These are phyloP conservation scores for Toxoplasma gondii DNA, from an alignment of 169 alveolate genomes.

Conservation along the genomic window DNA sequence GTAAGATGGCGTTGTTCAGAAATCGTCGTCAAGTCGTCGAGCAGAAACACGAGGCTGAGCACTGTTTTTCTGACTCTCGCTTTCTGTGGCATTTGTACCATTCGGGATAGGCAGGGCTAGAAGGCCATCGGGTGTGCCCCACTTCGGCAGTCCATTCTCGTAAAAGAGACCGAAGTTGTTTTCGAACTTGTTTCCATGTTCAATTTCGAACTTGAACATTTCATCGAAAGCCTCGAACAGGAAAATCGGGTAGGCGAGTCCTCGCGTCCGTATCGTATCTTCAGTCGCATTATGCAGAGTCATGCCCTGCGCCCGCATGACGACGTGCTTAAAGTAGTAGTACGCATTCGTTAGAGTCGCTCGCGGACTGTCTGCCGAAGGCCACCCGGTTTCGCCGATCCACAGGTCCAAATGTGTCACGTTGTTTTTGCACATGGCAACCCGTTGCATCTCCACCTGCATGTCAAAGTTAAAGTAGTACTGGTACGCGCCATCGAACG, in stretches of 20 bases:
- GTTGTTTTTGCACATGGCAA: slow-evolving; percentile 51
- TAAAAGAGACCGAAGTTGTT: slow-evolving; percentile 43
- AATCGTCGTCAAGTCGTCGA: background rate
- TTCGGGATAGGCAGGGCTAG: slow-evolving; percentile 1
- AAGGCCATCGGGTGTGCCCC: slow-evolving; percentile 20
- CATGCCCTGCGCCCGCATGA: slow-evolving; percentile 45
- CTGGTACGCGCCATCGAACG: slow-evolving; percentile 38
- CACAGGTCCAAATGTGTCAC: slow-evolving; percentile 40
- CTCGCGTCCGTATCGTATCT: slow-evolving; percentile 23
- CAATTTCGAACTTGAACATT: slow-evolving; percentile 46
- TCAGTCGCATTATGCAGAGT: background rate
- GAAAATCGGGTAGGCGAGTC: slow-evolving; percentile 45
- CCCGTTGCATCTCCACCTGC: slow-evolving; percentile 63
- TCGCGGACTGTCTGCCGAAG: slow-evolving; percentile 13
- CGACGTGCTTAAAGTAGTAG: background rate
- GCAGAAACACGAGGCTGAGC: background rate
- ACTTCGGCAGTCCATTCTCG: slow-evolving; percentile 53
- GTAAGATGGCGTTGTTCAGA: background rate
- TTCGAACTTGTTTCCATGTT: slow-evolving; percentile 56
- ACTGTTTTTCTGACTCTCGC: background rate
- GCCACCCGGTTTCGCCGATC: slow-evolving; percentile 68
- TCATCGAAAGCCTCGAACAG: slow-evolving; percentile 63
- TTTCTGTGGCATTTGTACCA: background rate
- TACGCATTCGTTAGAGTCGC: slow-evolving; percentile 48
- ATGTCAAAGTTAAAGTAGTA: slow-evolving; percentile 56